Conservation (phyloP, 1,139 yeast genomes). For the Trichomonascaceae sp. region DNA sequence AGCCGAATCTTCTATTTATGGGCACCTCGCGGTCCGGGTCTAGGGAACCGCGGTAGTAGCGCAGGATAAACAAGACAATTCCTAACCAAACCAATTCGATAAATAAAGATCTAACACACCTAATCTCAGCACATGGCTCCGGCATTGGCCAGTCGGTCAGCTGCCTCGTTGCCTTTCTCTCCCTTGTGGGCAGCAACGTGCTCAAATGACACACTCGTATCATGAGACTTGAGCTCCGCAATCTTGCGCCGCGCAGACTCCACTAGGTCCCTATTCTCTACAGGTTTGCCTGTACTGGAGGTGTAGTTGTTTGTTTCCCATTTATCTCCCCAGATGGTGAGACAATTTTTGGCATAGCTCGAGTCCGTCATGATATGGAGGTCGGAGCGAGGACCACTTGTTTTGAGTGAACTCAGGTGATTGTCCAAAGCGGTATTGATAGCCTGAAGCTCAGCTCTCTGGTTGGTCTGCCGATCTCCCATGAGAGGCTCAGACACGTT, state of each 20-base stretch:
- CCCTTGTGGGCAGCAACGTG: constrained; percentile 73
- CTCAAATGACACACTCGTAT: constrained; percentile 27
- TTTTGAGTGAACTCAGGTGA: constrained; percentile 15
- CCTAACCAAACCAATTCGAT: no score
- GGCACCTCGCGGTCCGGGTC: no score
- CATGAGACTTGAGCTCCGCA: constrained; percentile 10
- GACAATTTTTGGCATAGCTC: constrained; percentile 35
- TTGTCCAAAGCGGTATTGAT: constrained; percentile 39
- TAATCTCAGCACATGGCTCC: constrained; percentile 27
- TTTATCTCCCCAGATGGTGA: constrained; percentile 36
- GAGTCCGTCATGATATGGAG: constrained; percentile 42
- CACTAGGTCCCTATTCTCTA: constrained; percentile 42
- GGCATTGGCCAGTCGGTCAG: constrained; percentile 58
- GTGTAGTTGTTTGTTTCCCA: constrained; percentile 49
- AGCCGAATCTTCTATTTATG: no score
- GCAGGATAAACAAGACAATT: no score
- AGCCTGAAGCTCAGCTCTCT: constrained; percentile 69
- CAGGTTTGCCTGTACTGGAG: constrained; percentile 31
- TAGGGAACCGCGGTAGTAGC: no score
- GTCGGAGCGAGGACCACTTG: constrained; percentile 2
- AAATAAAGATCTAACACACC: not conserved
- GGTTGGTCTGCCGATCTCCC: constrained; percentile 52
- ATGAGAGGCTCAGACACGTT: constrained; percentile 40
- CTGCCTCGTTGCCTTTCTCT: constrained; percentile 56
- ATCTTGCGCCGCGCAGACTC: constrained; percentile 13